Evolutionary conservation across 371 early-diverging fungal genomes (phyloP).

Genomic region (Zychaea mexicana): DNA sequence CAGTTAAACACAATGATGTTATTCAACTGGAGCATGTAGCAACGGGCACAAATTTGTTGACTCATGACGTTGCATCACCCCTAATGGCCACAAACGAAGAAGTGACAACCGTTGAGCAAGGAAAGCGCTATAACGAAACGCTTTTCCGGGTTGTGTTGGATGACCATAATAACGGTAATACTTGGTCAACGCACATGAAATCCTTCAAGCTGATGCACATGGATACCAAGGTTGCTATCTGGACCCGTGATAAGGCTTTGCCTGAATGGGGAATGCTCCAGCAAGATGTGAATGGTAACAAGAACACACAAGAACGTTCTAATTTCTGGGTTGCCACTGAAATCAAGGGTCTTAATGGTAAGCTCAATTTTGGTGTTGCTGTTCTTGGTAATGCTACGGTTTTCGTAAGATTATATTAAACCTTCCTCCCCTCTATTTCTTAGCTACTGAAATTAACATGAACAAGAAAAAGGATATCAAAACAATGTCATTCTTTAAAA

Average conservation of each 20-base stretch:
- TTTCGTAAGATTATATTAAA: too few species aligned
- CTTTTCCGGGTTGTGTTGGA: conserved; percentile 67
- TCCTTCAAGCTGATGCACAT: conserved; percentile 73
- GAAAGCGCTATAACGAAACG: conserved; percentile 62
- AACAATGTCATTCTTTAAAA: conserved; percentile 70
- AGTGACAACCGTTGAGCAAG: conserved; percentile 75
- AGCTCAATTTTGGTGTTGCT: too few species aligned
- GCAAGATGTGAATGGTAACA: conserved; percentile 96
- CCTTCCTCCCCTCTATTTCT: too few species aligned
- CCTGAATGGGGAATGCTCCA: conserved; percentile 97
- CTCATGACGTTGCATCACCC: conserved; percentile 98
- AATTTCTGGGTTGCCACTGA: conserved; percentile 81
- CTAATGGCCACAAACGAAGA: conserved; percentile 95
- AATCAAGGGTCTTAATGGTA: conserved; percentile 68
- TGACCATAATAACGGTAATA: conserved; percentile 41
- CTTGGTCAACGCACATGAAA: conserved; percentile 63
- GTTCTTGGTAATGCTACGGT: too few species aligned
- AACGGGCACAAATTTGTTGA: conserved; percentile 75
- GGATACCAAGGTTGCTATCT: conserved; percentile 81
- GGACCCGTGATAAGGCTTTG: conserved; percentile 73
- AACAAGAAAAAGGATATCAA: conserved; percentile 42
- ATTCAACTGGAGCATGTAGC: conserved; percentile 73
- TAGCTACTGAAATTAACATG: conserved; percentile 36
- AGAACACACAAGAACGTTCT: conserved; percentile 71
- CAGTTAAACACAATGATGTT: conserved; percentile 63